Conservation (phyloP, 176 grass and related monocot genomes). For the Elaeis guineensis region DNA sequence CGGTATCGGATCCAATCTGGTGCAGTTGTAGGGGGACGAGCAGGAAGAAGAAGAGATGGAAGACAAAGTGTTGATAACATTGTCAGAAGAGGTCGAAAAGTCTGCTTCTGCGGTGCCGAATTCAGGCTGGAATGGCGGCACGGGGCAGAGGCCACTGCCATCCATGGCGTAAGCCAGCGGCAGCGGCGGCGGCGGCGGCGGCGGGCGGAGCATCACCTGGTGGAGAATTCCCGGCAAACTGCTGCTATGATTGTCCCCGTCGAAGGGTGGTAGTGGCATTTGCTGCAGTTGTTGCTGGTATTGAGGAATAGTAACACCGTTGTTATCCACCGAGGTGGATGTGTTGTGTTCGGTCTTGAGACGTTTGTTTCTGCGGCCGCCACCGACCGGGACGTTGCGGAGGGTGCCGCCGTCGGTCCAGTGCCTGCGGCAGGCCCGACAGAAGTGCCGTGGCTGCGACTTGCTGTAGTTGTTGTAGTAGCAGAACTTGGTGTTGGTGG, state of each 20-base stretch:
- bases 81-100: not conserved
- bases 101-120: not conserved
- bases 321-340: not conserved
- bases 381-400: constrained; percentile 16
- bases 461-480: constrained; percentile 30
- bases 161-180: too few relatives aligned
- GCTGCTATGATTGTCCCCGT: not conserved
- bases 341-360: constrained; percentile 21
- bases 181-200: not conserved
- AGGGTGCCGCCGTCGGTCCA: constrained; percentile 14
- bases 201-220: not conserved
- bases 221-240: not conserved
- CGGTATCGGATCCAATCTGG: not conserved
- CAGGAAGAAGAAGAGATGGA: constrained; percentile 1
- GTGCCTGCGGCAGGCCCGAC: not conserved
- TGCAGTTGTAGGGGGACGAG: not conserved
- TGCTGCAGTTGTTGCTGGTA: constrained; percentile 9
- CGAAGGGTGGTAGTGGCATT: too few relatives aligned
- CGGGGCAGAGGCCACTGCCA: too few relatives aligned
- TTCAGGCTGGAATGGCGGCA: not conserved
- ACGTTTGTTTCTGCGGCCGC: constrained; percentile 35
- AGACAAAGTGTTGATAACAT: not conserved
- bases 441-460: constrained; percentile 6
- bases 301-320: constrained; percentile 10
- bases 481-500: constrained; percentile 25